phyloP scores from a whole-genome alignment of 192 early-diverging fungal genomes.

The Lobosporangium transversale region DNA sequence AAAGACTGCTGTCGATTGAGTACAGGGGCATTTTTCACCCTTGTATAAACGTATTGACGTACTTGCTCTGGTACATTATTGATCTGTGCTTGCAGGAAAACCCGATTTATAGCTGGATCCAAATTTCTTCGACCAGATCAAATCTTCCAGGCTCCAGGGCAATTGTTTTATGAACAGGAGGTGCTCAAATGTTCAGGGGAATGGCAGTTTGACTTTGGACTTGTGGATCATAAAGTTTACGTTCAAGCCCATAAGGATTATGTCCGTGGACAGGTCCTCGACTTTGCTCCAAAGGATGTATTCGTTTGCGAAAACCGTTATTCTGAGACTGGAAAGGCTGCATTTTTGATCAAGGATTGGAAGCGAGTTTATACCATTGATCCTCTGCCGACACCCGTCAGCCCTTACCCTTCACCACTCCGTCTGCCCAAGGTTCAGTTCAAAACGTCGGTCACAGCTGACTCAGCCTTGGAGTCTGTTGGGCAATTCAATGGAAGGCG shows the following conservation, averaged over 20 bases:
- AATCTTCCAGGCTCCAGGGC: conserved; percentile 44
- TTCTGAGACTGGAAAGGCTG: conserved; percentile 42
- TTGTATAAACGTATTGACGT: too few relatives aligned
- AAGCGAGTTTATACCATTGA: conserved; percentile 46
- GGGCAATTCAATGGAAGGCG: conserved; percentile 40
- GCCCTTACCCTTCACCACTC: conserved; percentile 33
- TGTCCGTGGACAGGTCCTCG: conserved; percentile 26
- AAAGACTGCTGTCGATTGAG: too few relatives aligned
- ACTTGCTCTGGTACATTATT: too few relatives aligned
- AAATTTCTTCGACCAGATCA: conserved; percentile 51
- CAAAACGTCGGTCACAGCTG: conserved; percentile 23
- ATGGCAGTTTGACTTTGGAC: conserved; percentile 43
- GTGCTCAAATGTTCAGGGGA: conserved; percentile 51
- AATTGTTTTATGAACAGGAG: conserved; percentile 50
- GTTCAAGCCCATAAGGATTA: conserved; percentile 49
- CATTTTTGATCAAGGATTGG: conserved; percentile 53
- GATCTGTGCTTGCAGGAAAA: too few relatives aligned
- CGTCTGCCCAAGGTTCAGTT: conserved; percentile 35
- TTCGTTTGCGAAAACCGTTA: conserved; percentile 51
- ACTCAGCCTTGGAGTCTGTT: conserved; percentile 5
- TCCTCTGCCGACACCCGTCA: conserved; percentile 25
- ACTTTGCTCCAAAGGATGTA: conserved; percentile 50
- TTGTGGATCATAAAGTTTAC: conserved; percentile 40
- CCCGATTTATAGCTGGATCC: conserved; percentile 32
- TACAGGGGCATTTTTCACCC: too few relatives aligned